Percentiles rank a stretch among this genome's conserved stretches.
These are phyloP conservation scores for Citrus glauca DNA, from an alignment of 345 rosid species.

Conservation along the genomic window DNA sequence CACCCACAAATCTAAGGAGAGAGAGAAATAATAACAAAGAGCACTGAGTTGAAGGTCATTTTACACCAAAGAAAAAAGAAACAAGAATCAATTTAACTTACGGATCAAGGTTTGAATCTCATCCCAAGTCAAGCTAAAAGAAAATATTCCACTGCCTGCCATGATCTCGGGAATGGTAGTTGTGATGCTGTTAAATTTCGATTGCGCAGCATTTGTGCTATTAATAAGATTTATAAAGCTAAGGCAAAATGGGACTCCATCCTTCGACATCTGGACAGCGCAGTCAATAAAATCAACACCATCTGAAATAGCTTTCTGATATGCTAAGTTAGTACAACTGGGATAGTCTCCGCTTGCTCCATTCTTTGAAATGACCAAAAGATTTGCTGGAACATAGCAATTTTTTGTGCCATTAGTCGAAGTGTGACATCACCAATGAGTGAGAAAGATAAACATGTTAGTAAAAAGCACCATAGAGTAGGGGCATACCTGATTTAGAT, in stretches of 20 bases:
- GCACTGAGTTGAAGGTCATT: not conserved
- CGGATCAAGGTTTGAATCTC: conserved; percentile 59
- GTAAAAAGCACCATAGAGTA: conserved; percentile 4
- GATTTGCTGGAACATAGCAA: conserved; percentile 30
- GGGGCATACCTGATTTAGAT: conserved; percentile 50
- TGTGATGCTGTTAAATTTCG: conserved; percentile 37
- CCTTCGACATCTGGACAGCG: conserved; percentile 80
- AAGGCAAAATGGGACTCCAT: conserved; percentile 65
- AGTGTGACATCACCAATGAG: not conserved
- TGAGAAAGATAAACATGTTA: not conserved
- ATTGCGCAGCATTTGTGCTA: conserved; percentile 37
- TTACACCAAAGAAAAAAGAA: not conserved
- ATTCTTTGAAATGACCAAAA: conserved; percentile 59
- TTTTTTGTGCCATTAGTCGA: not conserved
- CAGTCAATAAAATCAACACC: conserved; percentile 81
- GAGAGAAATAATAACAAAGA: not conserved
- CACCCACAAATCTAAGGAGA: too few relatives aligned
- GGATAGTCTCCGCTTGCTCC: conserved; percentile 97
- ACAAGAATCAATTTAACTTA: conserved; percentile 38
- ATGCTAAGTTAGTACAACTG: conserved; percentile 79
- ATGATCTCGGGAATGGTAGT: conserved; percentile 39
- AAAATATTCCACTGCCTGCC: conserved; percentile 38
- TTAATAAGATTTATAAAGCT: conserved; percentile 55
- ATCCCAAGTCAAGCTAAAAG: conserved; percentile 65
- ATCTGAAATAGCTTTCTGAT: conserved; percentile 59